A percentile compares a stretch with the other conserved stretches of the same genome.
These are phyloP conservation scores for Phytophthora citricola DNA, from an alignment of 352 stramenopile species.

Conservation along the genomic window DNA sequence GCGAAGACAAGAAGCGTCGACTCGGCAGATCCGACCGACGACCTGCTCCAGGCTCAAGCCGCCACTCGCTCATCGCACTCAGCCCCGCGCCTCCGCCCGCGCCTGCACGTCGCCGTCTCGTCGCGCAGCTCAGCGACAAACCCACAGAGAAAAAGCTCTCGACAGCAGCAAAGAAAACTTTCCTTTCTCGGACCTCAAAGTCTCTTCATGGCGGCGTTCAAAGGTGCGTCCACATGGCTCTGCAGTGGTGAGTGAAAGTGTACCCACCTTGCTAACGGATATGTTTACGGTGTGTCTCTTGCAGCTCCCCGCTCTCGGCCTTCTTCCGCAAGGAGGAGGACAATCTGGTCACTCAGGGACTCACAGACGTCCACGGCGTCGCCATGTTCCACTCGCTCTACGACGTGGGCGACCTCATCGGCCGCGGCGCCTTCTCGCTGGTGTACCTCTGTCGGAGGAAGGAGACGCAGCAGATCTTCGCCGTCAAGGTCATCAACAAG, in stretches of 20 bases:
- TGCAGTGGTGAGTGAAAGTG: constrained; percentile 1
- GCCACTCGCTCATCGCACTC: constrained; percentile 22
- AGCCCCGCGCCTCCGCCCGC: constrained; percentile 13
- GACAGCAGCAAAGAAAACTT: constrained; percentile 4
- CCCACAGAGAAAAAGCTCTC: constrained; percentile 21
- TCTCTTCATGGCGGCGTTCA: constrained; percentile 70
- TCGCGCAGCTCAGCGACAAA: constrained; percentile 15
- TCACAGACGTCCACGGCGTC: constrained; percentile 80
- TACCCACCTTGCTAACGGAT: constrained; percentile 6
- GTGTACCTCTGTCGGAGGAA: constrained; percentile 88
- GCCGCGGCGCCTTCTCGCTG: constrained; percentile 82
- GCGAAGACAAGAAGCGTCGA: constrained; percentile 19
- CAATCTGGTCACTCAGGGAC: constrained; percentile 81
- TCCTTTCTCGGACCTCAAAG: neutral
- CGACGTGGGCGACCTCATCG: constrained; percentile 87
- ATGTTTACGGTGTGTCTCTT: neutral
- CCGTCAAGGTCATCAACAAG: constrained; percentile 92
- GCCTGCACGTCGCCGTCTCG: constrained; percentile 23
- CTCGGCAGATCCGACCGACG: constrained; percentile 28
- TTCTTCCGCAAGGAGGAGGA: constrained; percentile 92
- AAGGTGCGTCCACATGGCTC: constrained; percentile 49
- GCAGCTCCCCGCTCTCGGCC: constrained; percentile 84
- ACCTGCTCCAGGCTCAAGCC: constrained; percentile 3
- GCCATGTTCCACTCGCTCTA: constrained; percentile 92
- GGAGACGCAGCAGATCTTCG: constrained; percentile 81